Base-by-base conservation (phyloP, 129 eudicot genomes). In the Arctium lappa region DNA sequence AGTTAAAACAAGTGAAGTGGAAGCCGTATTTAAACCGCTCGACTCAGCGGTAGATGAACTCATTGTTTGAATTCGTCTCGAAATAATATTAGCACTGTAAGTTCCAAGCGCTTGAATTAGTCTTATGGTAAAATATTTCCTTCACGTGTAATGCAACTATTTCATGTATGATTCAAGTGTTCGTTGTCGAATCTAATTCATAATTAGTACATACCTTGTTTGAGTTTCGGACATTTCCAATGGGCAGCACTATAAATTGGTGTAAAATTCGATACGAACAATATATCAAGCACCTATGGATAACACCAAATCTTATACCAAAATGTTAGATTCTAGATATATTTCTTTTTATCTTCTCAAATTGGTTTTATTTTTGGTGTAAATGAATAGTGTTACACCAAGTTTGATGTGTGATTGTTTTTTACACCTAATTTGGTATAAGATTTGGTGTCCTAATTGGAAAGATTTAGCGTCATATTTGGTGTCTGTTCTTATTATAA, bases 1-100 rank as follows among this genome's bases (percentile, higher is more conserved):
- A 84, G 99, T 95, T 84, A 79, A 93, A 77, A 50, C 83, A 16
- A 84, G 86, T 62, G 93, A 95, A 81, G 89, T 95, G 75, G 97
- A 93, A 85, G 87, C 90, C 15, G 86, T 91, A 4, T 93, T 92
- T 81, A 86, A 87, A 80, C 91, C 93, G 18, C 83, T 95, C 4
- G 80, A 80, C 38, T 85, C 93, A 0, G 91, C 82, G 62, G 76
- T 63, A 7, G 87, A 81, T 37, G 99, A 95, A 80, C 85, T 95
- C 81, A 37, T 72, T 29, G 88, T 91, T 48, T 94, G 87, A 91
- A 78, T 38, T 10, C 31, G 69, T 66, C 39, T n/a, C 3, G 30
- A n/a, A 22, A 63, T 63, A 63, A 8, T n/a, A 18, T 8, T 71
- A 71, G 82, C 68, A 53, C 15, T 38, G 69, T 10, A 53, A 71